Percentiles rank a stretch among this genome's conserved stretches.
Conservation (phyloP, 1,284 basidiomycete species). For the Moesziomyces sp. region DNA sequence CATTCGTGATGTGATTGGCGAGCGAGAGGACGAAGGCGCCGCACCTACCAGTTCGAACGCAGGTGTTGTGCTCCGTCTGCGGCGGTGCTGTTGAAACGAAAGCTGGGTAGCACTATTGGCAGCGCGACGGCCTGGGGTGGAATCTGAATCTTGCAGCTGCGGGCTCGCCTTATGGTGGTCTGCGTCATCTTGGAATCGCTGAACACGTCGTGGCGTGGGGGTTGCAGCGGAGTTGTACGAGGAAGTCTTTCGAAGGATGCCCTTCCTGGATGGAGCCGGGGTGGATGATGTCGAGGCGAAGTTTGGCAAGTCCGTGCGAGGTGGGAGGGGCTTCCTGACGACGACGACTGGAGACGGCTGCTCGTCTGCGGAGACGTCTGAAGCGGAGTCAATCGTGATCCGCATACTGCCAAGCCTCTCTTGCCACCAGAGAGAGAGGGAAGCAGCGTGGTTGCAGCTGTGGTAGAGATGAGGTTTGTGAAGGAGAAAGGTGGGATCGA, state of each 20-base stretch:
- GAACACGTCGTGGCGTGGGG: constrained; percentile 10
- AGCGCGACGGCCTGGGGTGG: constrained; percentile 8
- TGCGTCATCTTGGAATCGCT: constrained; percentile 14
- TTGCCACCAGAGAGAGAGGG: not conserved
- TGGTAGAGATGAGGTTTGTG: not conserved
- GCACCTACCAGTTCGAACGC: constrained; percentile 42
- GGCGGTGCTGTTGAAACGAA: constrained; percentile 16
- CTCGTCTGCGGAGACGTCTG: constrained; percentile 35
- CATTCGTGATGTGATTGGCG: constrained; percentile 9
- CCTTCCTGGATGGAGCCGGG: constrained; percentile 21
- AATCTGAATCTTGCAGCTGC: constrained; percentile 1
- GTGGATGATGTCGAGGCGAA: constrained; percentile 25
- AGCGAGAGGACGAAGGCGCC: constrained; percentile 16
- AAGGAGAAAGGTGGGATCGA: constrained; percentile 2
- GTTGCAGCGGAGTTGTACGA: constrained; percentile 14
- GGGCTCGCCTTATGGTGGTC: not conserved
- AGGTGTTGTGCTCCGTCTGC: constrained; percentile 26
- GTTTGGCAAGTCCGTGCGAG: constrained; percentile 15
- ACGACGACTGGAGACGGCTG: constrained; percentile 21
- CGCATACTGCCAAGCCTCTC: constrained; percentile 11
- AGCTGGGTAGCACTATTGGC: not conserved
- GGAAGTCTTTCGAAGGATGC: constrained; percentile 35
- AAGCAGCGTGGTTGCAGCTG: not conserved
- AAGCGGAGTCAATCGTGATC: constrained; percentile 39
- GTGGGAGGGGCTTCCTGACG: constrained; percentile 27